Percentiles rank a stretch among this genome's conserved stretches.
phyloP scores from a whole-genome alignment of 2,329 filamentous ascomycete species.

The Leptodontidium sp. region DNA sequence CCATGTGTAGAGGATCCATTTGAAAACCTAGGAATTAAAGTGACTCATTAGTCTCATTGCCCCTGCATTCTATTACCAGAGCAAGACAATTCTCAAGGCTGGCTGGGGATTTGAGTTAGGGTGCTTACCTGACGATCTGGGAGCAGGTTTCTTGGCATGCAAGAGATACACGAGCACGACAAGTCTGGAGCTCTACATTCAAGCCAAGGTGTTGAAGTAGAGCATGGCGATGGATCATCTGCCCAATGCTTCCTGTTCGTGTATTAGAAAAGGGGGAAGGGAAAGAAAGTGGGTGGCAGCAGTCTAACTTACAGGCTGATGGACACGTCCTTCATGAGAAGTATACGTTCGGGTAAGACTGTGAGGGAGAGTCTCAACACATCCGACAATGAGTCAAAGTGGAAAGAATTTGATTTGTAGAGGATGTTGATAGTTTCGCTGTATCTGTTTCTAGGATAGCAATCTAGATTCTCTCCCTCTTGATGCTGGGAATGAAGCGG shows the following conservation, averaged over 20 bases:
- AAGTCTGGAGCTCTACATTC: neutral
- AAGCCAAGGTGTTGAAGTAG: neutral
- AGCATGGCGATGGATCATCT: neutral
- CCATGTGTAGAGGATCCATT: neutral
- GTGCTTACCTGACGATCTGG: neutral
- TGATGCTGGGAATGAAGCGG: neutral
- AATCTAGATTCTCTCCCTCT: neutral
- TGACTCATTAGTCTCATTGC: neutral
- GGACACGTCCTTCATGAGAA: conserved; percentile 20
- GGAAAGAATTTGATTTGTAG: conserved; percentile 30
- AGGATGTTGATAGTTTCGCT: conserved; percentile 33
- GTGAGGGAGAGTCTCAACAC: conserved; percentile 31
- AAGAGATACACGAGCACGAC: conserved; percentile 1
- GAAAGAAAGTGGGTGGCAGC: neutral
- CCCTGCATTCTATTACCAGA: too few species aligned
- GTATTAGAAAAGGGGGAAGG: neutral
- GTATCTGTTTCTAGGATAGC: conserved; percentile 26
- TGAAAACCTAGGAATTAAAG: neutral
- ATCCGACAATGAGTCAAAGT: conserved; percentile 27
- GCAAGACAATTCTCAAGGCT: too few species aligned
- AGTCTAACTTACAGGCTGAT: neutral
- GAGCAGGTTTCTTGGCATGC: neutral
- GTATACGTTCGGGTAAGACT: conserved; percentile 29
- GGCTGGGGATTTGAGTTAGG: neutral
- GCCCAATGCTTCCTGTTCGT: neutral